Evolutionary conservation across 805 yeast genomes (phyloP).

Genomic region (Priceomyces haplophilus): DNA sequence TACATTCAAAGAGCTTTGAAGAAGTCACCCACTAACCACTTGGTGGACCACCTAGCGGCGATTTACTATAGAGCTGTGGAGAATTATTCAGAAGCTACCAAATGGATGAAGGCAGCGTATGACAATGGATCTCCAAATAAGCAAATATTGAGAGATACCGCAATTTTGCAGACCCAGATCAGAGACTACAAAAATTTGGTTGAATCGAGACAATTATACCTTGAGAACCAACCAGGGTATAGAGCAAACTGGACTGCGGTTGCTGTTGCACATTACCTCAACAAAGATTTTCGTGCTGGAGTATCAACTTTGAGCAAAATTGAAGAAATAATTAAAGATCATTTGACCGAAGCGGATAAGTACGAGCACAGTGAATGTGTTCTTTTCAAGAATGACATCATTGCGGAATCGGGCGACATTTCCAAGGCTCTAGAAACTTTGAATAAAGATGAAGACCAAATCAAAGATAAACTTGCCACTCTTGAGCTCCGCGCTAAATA

Average conservation of each 20-base stretch:
- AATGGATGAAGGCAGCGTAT: constrained; percentile 71
- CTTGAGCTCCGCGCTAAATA: constrained; percentile 67
- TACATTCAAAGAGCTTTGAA: constrained; percentile 60
- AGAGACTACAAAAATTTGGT: constrained; percentile 67
- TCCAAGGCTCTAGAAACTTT: constrained; percentile 62
- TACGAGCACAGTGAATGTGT: constrained; percentile 80
- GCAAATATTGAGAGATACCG: constrained; percentile 77
- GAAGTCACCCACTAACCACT: constrained; percentile 59
- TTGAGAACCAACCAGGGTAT: constrained; percentile 74
- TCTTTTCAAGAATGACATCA: constrained; percentile 66
- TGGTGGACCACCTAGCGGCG: constrained; percentile 83
- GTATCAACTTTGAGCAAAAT: constrained; percentile 69
- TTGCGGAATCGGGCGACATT: constrained; percentile 61
- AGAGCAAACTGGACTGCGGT: constrained; percentile 88
- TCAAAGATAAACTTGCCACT: constrained; percentile 56
- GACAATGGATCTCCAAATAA: constrained; percentile 76
- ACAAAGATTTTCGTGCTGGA: constrained; percentile 64
- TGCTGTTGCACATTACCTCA: constrained; percentile 81
- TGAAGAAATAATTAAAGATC: constrained; percentile 70
- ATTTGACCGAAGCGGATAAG: constrained; percentile 60
- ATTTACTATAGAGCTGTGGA: constrained; percentile 70
- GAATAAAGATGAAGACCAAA: constrained; percentile 46
- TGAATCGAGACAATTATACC: constrained; percentile 60
- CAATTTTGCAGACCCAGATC: constrained; percentile 73
- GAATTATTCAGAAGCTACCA: constrained; percentile 72